Base-by-base conservation (phyloP, 2,329 filamentous ascomycete species). In the Plectosphaerella cucumerina region DNA sequence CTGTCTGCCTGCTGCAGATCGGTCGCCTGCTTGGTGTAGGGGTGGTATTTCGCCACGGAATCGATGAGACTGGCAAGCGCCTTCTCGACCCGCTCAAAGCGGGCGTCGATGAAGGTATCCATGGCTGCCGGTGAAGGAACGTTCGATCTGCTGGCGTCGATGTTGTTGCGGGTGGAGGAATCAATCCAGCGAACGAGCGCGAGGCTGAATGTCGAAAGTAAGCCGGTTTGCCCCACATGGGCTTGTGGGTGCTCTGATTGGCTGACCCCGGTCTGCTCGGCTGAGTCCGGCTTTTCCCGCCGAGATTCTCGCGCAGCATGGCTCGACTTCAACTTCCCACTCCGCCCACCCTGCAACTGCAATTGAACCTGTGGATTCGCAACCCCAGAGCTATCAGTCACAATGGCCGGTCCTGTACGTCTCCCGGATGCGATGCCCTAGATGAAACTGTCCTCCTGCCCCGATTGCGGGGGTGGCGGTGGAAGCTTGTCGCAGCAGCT, bases 31-130 rank as follows among this genome's bases (percentile, higher is more conserved):
- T 76, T 69, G 5, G 81, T 73, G 6, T 86, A 89, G 0, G 90
- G 89, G 61, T 91, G 90, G 70, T 92, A 93, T 57, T 90, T 88
- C 6, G 88, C 79, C 55, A 95, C 87, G 1, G 89, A 92, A 65
- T 91, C 87, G 59, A 91, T 85, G 33, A 95, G 75, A 23, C 74
- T 82, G 12, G 80, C 78, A 18, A 95, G 73, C 1, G 84, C 82
- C 60, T 79, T 81, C 60, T 88, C 85, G 26, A 89, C 73, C 46
- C 82, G 80, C 63, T 86, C 81, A 53, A 89, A 86, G 59, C 80
- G 82, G 44, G 62, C 65, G 56, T 87, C 82, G 6, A 89, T 75
- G 46, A 78, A 70, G 44, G 76, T 76, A 57, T 89, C 81, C 85
- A 89, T 89, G 26, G 26, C 12, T 11, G 26, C 26, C 6, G 8